phyloP scores from a whole-genome alignment of 2,329 filamentous ascomycete species.

The Aspergillus novoparasiticus region DNA sequence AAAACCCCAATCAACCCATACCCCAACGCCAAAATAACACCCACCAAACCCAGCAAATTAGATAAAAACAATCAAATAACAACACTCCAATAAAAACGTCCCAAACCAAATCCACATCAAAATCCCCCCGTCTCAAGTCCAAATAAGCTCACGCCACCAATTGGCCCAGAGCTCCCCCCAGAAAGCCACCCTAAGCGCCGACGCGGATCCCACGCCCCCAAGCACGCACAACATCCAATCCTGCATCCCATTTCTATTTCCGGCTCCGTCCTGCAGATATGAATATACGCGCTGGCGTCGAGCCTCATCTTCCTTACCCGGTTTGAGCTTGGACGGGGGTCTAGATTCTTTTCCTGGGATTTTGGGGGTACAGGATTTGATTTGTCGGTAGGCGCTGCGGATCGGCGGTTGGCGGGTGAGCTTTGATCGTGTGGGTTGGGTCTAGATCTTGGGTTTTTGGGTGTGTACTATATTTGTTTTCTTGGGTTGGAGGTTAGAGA shows the following conservation, averaged over 20 bases:
- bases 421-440: background rate
- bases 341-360: background rate
- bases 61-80: no score
- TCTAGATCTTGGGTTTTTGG: background rate
- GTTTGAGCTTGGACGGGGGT: background rate
- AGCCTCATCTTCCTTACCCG: background rate
- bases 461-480: background rate
- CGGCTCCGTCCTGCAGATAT: background rate
- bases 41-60: background rate
- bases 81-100: background rate
- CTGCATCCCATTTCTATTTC: background rate
- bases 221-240: background rate
- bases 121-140: slow-evolving; percentile 20
- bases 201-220: background rate
- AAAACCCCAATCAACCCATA: background rate
- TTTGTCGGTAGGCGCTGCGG: background rate
- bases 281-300: background rate
- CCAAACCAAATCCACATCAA: background rate
- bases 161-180: background rate
- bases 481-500: background rate
- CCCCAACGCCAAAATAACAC: background rate
- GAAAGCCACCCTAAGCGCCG: background rate
- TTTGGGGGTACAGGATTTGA: background rate
- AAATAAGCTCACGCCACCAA: slow-evolving; percentile 18
- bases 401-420: background rate